These are phyloP conservation scores for Sporothrix pallida DNA, from an alignment of 2,329 filamentous ascomycete species.

Conservation along the genomic window DNA sequence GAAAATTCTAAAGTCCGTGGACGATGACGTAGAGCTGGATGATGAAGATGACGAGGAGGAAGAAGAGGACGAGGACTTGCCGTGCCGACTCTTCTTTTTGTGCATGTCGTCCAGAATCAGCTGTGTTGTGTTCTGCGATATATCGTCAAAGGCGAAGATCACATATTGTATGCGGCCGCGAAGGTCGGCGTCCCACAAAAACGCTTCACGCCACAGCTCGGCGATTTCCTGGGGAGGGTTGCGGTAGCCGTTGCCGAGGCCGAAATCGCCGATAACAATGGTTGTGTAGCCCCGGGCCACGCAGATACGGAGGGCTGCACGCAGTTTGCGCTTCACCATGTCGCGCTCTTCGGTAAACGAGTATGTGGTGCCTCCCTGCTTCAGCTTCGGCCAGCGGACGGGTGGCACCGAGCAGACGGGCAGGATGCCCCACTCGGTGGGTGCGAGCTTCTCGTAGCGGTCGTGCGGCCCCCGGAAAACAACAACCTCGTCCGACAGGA, in stretches of 20 bases:
- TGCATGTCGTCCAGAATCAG: conserved; percentile 61
- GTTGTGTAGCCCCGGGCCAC: conserved; percentile 62
- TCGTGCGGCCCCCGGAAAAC: conserved; percentile 75
- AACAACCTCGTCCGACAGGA: conserved; percentile 73
- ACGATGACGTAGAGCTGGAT: conserved; percentile 34
- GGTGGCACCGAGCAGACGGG: conserved; percentile 78
- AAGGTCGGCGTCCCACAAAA: conserved; percentile 67
- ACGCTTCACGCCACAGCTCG: conserved; percentile 68
- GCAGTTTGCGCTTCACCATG: conserved; percentile 75
- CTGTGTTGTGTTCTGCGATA: conserved; percentile 58
- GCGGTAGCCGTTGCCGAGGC: conserved; percentile 66
- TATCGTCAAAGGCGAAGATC: conserved; percentile 69
- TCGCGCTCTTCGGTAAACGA: conserved; percentile 74
- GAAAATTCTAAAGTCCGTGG: conserved; percentile 60
- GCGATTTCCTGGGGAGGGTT: conserved; percentile 70
- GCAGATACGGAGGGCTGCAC: conserved; percentile 72
- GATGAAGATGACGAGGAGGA: conserved; percentile 41
- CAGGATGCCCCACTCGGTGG: conserved; percentile 60
- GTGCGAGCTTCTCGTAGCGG: conserved; percentile 62
- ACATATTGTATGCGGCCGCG: conserved; percentile 66
- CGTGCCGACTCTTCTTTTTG: conserved; percentile 56
- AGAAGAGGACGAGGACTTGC: conserved; percentile 42
- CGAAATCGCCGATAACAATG: conserved; percentile 69
- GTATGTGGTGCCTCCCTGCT: conserved; percentile 69
- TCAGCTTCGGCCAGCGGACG: conserved; percentile 74